Evolutionary conservation across 495 filamentous ascomycete genomes (phyloP), one percentile per base, ranked within the genome.

Genomic region (Letharia lupina): DNA sequence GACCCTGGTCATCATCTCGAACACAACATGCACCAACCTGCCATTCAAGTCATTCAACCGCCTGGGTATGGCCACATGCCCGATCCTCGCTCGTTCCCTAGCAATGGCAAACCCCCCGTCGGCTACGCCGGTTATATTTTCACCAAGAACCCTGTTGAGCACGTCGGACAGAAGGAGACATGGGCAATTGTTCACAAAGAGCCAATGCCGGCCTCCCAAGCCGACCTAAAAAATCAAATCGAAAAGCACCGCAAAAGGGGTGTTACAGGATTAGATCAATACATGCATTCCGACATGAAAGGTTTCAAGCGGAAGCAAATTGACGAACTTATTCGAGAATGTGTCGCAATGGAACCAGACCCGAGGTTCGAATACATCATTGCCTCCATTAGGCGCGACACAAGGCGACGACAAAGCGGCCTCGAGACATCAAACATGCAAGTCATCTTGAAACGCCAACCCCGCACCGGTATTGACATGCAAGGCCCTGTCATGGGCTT

Each of bases 261-360:
- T 16, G 31, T 33, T 13, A 35, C 65, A n/a, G 68, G 33, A 28
- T 61, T 50, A 15, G 33, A 54, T 8, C 50, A 47, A 33, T 48
- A 68, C 18, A 66, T 58, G n/a, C 2, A 50, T 58, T 16, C 60
- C 7, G 68, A 68, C 12, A 65, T 72, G 59, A 63, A 65, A 44
- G 65, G 63, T 37, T 58, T 28, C 56, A 72, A 65, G 60, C 62
- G 68, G 33, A 28, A 39, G 33, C 70, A 72, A 33, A 63, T 72
- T 31, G 56, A 61, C 28, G 35, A 65, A 40, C 61, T 72, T 11
- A 48, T 72, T 48, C 35, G 56, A 15, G 70, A 71, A 13, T 64
- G 67, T 12, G 66, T 54, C 23, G 23, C 18, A 1, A 33, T 40
- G 16, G 62, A 65, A 3, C 31, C 58, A 1, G 68, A 72, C 18